A percentile compares a stretch with the other conserved stretches of the same genome.
Conservation (phyloP, 495 filamentous ascomycete species). For the Penicillium dipodomyicola region DNA sequence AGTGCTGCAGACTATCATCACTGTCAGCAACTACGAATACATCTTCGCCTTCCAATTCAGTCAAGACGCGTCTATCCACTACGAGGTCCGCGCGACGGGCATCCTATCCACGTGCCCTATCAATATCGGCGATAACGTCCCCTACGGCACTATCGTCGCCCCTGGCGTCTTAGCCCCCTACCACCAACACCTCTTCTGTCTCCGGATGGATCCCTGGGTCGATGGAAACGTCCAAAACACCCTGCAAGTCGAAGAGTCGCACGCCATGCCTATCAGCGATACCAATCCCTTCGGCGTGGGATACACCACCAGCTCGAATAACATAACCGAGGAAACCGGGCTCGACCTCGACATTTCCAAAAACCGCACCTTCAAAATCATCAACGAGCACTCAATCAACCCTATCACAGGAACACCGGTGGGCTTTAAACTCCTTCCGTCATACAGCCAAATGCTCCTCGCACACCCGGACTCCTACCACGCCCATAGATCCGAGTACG, state of each 20-base stretch:
- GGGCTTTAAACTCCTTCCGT: constrained; percentile 72
- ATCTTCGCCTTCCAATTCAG: constrained; percentile 83
- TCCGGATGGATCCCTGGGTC: constrained; percentile 79
- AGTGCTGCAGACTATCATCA: constrained; percentile 72
- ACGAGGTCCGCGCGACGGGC: constrained; percentile 84
- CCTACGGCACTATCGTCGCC: constrained; percentile 80
- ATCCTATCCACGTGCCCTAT: constrained; percentile 81
- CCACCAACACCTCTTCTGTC: constrained; percentile 88
- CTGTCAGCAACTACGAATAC: constrained; percentile 82
- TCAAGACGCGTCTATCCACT: constrained; percentile 71
- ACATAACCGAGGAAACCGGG: constrained; percentile 57
- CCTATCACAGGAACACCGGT: constrained; percentile 69
- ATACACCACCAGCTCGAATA: constrained; percentile 57
- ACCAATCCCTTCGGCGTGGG: constrained; percentile 78
- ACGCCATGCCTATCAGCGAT: constrained; percentile 60
- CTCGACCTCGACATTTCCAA: constrained; percentile 58
- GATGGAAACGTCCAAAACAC: constrained; percentile 66
- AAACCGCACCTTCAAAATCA: constrained; percentile 77
- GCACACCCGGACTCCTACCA: constrained; percentile 68
- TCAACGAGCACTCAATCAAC: constrained; percentile 67
- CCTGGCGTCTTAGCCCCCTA: constrained; percentile 75
- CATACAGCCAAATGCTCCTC: constrained; percentile 74
- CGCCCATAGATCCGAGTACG: constrained; percentile 73
- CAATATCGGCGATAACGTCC: constrained; percentile 48
- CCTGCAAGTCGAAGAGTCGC: constrained; percentile 65